These are phyloP conservation scores for Chloroidium sp. DNA, from an alignment of 163 green algal genomes.

Conservation along the genomic window DNA sequence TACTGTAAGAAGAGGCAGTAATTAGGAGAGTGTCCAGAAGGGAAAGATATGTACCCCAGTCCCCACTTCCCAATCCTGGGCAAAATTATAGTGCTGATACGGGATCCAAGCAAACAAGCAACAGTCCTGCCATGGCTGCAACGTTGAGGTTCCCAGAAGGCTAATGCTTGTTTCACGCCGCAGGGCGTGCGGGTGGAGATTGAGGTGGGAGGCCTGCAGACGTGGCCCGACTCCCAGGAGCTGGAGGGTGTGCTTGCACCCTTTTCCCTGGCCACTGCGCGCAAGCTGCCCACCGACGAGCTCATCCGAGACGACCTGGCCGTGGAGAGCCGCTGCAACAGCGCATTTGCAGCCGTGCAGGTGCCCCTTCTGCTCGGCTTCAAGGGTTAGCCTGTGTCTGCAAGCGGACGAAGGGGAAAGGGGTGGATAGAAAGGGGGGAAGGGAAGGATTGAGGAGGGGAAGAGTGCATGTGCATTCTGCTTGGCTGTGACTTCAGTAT, in stretches of 20 bases:
- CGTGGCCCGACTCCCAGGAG: conserved; percentile 28
- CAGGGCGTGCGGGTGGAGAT: conserved; percentile 32
- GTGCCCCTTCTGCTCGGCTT: conserved; percentile 12
- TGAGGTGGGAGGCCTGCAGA: conserved; percentile 22
- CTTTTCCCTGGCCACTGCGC: conserved; percentile 20
- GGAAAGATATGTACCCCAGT: no score
- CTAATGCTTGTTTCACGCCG: background rate
- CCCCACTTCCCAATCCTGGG: no score
- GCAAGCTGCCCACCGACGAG: conserved; percentile 22
- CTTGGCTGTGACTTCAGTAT: no score
- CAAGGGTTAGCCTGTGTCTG: conserved; percentile 14
- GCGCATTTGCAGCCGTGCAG: conserved; percentile 54
- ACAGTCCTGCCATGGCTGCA: no score
- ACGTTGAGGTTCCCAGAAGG: no score
- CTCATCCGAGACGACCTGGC: conserved; percentile 43
- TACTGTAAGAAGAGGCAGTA: no score
- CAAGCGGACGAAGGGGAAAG: conserved; percentile 7
- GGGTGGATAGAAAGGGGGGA: background rate
- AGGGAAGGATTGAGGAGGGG: no score
- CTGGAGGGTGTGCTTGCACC: conserved; percentile 35
- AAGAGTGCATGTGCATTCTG: no score
- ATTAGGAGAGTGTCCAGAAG: no score
- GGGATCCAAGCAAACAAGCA: no score
- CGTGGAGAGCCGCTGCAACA: conserved; percentile 42
- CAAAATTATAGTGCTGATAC: no score